A percentile compares a stretch with the other conserved stretches of the same genome.
Conservation (phyloP, 225 moss, liverwort and hornwort species). For the Rhytidiadelphus loreus region DNA sequence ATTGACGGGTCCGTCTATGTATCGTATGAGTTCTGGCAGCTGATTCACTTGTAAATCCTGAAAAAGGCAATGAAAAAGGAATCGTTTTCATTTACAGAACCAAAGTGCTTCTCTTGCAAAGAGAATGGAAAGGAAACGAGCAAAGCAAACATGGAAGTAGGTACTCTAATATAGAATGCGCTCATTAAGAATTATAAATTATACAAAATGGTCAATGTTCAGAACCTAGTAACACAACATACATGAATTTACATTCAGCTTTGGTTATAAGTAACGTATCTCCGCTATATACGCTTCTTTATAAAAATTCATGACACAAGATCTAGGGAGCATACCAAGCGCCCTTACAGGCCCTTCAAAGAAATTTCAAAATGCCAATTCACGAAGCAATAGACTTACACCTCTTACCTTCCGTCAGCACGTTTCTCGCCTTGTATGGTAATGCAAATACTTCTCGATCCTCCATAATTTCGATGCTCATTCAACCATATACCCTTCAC, state of each 20-base stretch:
- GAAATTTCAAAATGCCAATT: background rate
- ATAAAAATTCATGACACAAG: background rate
- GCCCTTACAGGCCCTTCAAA: background rate
- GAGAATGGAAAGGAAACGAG: background rate
- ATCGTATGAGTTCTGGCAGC: background rate
- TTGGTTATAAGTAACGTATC: background rate
- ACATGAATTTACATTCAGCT: background rate
- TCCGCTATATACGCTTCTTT: background rate
- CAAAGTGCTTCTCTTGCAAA: background rate
- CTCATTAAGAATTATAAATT: background rate
- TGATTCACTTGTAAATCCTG: slow-evolving; percentile 26
- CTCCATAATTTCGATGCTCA: slow-evolving; percentile 97
- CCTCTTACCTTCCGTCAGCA: slow-evolving; percentile 69
- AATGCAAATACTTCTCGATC: slow-evolving; percentile 68
- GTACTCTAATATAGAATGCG: background rate
- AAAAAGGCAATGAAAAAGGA: background rate
- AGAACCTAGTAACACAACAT: background rate
- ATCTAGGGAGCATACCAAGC: background rate
- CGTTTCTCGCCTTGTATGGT: slow-evolving; percentile 87
- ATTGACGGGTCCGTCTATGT: background rate
- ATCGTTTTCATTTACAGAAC: background rate
- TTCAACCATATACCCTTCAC: slow-evolving; percentile 94
- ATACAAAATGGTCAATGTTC: background rate
- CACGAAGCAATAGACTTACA: background rate
- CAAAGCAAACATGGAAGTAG: background rate